Evolutionary conservation across 1,284 basidiomycete genomes (phyloP).

Genomic region (Pyrrhoderma lamaoense): DNA sequence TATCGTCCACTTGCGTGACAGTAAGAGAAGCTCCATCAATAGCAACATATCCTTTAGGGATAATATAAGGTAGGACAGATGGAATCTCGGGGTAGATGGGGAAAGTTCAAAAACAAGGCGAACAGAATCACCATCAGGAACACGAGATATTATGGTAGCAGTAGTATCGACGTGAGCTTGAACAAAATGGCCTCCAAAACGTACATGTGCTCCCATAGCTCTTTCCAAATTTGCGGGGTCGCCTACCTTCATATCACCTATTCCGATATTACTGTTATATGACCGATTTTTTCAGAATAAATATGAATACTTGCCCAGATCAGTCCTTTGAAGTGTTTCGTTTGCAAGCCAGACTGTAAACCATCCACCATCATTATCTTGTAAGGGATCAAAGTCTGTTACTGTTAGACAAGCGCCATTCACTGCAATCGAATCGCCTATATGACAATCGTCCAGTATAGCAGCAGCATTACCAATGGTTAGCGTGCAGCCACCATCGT

Average conservation of each 20-base stretch:
- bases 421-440: slow-evolving; percentile 91
- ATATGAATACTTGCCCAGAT: slow-evolving; percentile 60
- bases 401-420: slow-evolving; percentile 87
- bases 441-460: slow-evolving; percentile 85
- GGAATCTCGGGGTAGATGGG: slow-evolving; percentile 52
- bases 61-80: slow-evolving; percentile 74
- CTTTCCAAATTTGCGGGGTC: slow-evolving; percentile 90
- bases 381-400: slow-evolving; percentile 60
- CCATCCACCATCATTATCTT: slow-evolving; percentile 53
- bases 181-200: slow-evolving; percentile 97
- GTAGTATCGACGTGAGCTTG: slow-evolving; percentile 97
- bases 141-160: slow-evolving; percentile 61
- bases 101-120: slow-evolving; percentile 75
- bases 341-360: slow-evolving; percentile 96
- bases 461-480: slow-evolving; percentile 68
- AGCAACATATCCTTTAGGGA: slow-evolving; percentile 95
- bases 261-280: not conserved
- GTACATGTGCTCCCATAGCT: slow-evolving; percentile 86
- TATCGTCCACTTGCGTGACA: slow-evolving; percentile 77
- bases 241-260: slow-evolving; percentile 74
- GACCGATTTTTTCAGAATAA: not conserved
- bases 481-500: slow-evolving; percentile 75
- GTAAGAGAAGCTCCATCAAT: slow-evolving; percentile 95
- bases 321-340: slow-evolving; percentile 88
- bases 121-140: slow-evolving; percentile 82